Base-by-base conservation (phyloP, 169 alveolate species). In the Eimeria necatrix region DNA sequence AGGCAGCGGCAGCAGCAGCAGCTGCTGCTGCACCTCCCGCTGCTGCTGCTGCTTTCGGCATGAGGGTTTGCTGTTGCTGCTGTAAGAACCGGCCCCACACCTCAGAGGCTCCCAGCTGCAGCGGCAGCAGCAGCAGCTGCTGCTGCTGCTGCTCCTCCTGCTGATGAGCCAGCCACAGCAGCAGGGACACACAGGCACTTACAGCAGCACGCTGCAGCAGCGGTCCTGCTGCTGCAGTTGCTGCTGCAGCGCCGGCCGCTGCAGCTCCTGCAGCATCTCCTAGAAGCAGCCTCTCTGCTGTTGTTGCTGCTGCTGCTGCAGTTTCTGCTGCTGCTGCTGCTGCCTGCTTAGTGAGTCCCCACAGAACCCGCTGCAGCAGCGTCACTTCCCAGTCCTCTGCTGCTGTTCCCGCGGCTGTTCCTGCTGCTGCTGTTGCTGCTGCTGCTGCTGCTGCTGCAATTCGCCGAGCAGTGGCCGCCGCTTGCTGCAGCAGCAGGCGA, bases 51-150 rank as follows among this genome's bases (percentile, higher is more conserved):
- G 78, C 88, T 49, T 32, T 7, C 26, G 49, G 32, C 91, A 83
- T 56, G 59, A 83, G 91, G 18, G 48, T 20, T 32, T 83, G 76
- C 76, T 53, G 73, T 68, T 83, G 91, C 56, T 83, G 71, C 76
- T 8, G 71, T 48, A 83, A 22, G 76, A 83, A 83, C 6, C 78
- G 78, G 10, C 91, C 91, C 91, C 91, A 83, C 41, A 83, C 91
- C 91, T 53, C 53, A 12, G 91, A 83, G 2, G 91, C 78, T 59
- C 91, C 91, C 20, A 83, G 91, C 78, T 24, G 91, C 91, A 59
- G 78, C 91, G 4, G 76, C 41, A n/a, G 90, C 89, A 48, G 71
- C 53, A 51, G 74, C 68, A 41, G 83, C 83, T 71, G 83, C 53
- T 73, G 84, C 59, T 73, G 84, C 84, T 73, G 84, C 84, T 73